phyloP scores from a whole-genome alignment of 192 early-diverging fungal genomes.

The Entophlyctis luteolus region DNA sequence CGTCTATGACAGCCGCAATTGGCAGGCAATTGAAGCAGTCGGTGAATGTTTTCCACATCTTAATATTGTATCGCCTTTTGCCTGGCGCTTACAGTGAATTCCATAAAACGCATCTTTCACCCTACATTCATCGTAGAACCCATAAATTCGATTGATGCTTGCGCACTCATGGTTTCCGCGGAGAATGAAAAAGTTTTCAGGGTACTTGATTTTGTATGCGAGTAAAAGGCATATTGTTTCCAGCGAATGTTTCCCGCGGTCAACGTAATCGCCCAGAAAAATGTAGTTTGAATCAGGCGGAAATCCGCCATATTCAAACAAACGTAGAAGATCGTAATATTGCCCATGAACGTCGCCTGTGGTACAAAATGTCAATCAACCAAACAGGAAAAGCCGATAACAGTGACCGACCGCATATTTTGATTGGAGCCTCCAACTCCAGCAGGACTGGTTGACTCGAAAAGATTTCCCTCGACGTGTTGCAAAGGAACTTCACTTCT shows the following conservation, averaged over 20 bases:
- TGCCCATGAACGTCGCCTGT: constrained; percentile 88
- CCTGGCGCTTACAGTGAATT: constrained; percentile 42
- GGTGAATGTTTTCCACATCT: constrained; percentile 98
- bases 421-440: constrained; percentile 88
- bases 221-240: constrained; percentile 96
- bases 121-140: constrained; percentile 96
- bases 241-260: constrained; percentile 93
- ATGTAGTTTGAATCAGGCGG: constrained; percentile 95
- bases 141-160: constrained; percentile 94
- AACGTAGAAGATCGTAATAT: constrained; percentile 91
- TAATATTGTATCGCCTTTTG: constrained; percentile 96
- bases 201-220: constrained; percentile 99
- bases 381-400: too few relatives aligned
- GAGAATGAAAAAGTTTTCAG: constrained; percentile 98
- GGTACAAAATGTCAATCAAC: too few relatives aligned
- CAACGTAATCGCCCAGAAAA: constrained; percentile 96
- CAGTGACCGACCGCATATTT: constrained; percentile 75
- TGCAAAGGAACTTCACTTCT: constrained; percentile 86
- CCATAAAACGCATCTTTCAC: neutral
- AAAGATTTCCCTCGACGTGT: constrained; percentile 82
- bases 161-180: constrained; percentile 99
- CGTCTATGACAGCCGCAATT: constrained; percentile 94
- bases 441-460: constrained; percentile 83
- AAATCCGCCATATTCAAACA: constrained; percentile 95
- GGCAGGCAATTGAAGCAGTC: constrained; percentile 99